phyloP scores from a whole-genome alignment of 177 flowering plant species.

The Vitis hybrid region DNA sequence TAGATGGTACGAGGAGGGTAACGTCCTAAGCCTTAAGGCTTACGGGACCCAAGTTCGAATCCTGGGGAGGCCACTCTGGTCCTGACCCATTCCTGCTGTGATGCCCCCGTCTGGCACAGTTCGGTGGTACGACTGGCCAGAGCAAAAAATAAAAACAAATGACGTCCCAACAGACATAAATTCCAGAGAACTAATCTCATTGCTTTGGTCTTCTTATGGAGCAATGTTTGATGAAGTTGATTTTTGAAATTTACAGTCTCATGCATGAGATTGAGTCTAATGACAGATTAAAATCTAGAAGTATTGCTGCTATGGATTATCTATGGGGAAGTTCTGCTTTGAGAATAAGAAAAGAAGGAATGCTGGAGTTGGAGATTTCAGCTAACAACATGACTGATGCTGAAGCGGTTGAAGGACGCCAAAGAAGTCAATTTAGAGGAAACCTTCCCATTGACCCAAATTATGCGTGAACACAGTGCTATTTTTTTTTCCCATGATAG shows the following conservation, averaged over 20 bases:
- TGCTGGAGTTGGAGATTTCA: constrained; percentile 35
- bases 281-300: constrained; percentile 30
- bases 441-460: constrained; percentile 65
- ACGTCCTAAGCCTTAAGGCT: too few species aligned
- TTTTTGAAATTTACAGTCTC: constrained; percentile 62
- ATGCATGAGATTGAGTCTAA: constrained; percentile 56
- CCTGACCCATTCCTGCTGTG: too few species aligned
- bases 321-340: constrained; percentile 81
- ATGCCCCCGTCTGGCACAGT: too few species aligned
- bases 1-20: too few species aligned
- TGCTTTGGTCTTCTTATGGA: constrained; percentile 81
- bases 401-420: constrained; percentile 45
- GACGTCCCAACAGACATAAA: constrained; percentile 29
- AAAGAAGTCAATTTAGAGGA: constrained; percentile 71
- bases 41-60: too few species aligned
- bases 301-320: constrained; percentile 60
- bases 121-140: too few species aligned
- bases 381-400: constrained; percentile 19
- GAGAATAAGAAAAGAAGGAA: constrained; percentile 44
- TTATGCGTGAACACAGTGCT: constrained; percentile 59
- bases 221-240: constrained; percentile 73
- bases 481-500: constrained; percentile 59
- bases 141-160: too few species aligned
- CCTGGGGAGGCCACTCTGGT: too few species aligned
- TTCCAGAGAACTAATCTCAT: constrained; percentile 50